These are phyloP conservation scores for Mycena vulgaris DNA, from an alignment of 768 basidiomycete species.

Conservation along the genomic window DNA sequence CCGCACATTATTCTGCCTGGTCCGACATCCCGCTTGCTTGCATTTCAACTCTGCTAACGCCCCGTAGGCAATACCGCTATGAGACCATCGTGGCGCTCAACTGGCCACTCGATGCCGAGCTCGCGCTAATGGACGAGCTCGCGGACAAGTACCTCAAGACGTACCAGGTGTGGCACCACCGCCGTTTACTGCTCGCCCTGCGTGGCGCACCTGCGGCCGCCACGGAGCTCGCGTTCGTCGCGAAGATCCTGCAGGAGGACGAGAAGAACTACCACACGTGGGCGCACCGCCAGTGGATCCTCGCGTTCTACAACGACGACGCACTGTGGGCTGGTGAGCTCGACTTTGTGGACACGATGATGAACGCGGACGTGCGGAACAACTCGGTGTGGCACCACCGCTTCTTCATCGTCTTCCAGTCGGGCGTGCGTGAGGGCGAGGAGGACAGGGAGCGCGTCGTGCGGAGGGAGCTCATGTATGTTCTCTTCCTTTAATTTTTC, in stretches of 20 bases:
- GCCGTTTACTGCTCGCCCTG: slow-evolving; percentile 80
- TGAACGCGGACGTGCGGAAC: slow-evolving; percentile 87
- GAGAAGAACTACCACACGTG: slow-evolving; percentile 99
- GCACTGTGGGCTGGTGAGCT: slow-evolving; percentile 83
- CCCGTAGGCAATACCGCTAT: slow-evolving; percentile 95
- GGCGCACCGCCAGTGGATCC: slow-evolving; percentile 97
- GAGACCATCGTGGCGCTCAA: slow-evolving; percentile 83
- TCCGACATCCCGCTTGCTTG: too few species aligned
- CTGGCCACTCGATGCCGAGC: slow-evolving; percentile 81
- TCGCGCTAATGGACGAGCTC: slow-evolving; percentile 89
- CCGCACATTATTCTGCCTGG: slow-evolving; percentile 98
- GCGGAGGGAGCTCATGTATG: slow-evolving; percentile 84
- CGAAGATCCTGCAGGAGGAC: slow-evolving; percentile 79
- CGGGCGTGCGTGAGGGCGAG: slow-evolving; percentile 73
- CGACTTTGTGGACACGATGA: slow-evolving; percentile 79
- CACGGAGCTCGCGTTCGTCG: slow-evolving; percentile 87
- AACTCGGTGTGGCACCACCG: slow-evolving; percentile 99
- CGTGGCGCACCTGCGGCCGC: slow-evolving; percentile 69
- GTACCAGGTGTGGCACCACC: slow-evolving; percentile 99
- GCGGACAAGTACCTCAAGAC: slow-evolving; percentile 90
- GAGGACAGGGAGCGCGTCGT: slow-evolving; percentile 72
- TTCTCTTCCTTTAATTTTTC: slow-evolving; percentile 34
- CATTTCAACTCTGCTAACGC: too few species aligned
- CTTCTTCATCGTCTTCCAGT: slow-evolving; percentile 88
- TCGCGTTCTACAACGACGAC: slow-evolving; percentile 85